Evolutionary conservation across 176 grass and related monocot genomes (phyloP).

Genomic region (Phoenix roebelenii): DNA sequence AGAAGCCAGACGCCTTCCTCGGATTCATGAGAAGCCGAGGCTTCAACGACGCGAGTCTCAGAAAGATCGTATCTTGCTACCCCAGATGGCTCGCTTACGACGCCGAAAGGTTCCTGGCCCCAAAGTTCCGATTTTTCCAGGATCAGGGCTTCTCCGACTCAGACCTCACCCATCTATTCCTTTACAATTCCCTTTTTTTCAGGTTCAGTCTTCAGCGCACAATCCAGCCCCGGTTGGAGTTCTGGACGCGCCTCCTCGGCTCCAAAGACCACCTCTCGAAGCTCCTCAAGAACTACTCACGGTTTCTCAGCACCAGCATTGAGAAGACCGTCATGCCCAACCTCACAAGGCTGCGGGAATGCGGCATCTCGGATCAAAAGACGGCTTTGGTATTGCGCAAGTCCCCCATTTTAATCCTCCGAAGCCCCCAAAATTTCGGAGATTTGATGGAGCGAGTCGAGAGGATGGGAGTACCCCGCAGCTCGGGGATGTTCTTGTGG

Average conservation of each 20-base stretch:
- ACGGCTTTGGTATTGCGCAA: neutral
- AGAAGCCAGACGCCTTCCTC: neutral
- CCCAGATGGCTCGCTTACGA: neutral
- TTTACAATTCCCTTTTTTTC: neutral
- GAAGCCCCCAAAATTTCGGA: neutral
- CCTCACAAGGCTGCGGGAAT: neutral
- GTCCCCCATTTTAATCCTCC: neutral
- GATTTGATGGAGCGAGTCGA: neutral
- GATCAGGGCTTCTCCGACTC: neutral
- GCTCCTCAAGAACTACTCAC: too few species aligned
- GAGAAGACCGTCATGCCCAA: neutral
- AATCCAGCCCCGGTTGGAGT: neutral
- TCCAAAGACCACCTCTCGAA: neutral
- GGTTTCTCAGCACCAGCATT: neutral
- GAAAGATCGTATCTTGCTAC: neutral
- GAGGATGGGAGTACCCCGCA: neutral
- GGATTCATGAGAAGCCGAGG: neutral
- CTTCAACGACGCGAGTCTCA: neutral
- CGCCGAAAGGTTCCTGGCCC: neutral
- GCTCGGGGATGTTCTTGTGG: slow-evolving; percentile 1
- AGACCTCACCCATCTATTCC: neutral
- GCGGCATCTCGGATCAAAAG: neutral
- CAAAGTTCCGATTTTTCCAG: neutral
- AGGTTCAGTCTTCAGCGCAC: neutral
- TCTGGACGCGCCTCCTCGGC: neutral